phyloP scores from a whole-genome alignment of 129 eudicot genomes.

The Artemisia tridentata region DNA sequence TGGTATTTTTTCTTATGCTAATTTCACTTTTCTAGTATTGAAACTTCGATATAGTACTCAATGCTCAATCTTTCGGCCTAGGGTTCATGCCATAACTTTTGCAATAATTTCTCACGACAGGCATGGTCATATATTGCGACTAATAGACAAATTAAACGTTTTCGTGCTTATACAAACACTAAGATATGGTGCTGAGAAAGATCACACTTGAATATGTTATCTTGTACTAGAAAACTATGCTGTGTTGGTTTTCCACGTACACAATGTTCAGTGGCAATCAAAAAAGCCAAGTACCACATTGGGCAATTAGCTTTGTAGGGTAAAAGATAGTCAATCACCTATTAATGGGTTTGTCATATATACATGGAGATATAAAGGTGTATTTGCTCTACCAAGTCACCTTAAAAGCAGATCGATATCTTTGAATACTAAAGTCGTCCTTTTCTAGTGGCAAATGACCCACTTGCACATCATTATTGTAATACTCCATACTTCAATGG shows the following conservation, averaged over 20 bases:
- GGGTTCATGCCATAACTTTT: conserved; percentile 7
- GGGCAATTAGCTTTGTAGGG: conserved; percentile 26
- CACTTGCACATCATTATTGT: background rate
- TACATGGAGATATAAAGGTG: conserved; percentile 11
- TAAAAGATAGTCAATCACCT: conserved; percentile 26
- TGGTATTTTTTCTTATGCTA: no score
- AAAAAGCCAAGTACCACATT: conserved; percentile 25
- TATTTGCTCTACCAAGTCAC: conserved; percentile 26
- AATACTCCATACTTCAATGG: no score
- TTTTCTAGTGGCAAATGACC: conserved; percentile 21
- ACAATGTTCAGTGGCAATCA: conserved; percentile 26
- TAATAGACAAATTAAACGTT: conserved; percentile 24
- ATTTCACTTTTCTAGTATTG: no score
- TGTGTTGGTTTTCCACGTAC: conserved; percentile 34
- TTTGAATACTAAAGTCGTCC: conserved; percentile 27
- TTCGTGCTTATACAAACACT: conserved; percentile 27
- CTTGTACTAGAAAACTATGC: conserved; percentile 24
- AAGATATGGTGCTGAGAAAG: conserved; percentile 36
- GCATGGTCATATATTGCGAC: background rate
- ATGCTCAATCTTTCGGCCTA: background rate
- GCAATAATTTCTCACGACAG: conserved; percentile 1
- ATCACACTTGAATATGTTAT: conserved; percentile 32
- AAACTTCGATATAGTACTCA: background rate
- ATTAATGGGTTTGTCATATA: conserved; percentile 1
- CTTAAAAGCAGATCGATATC: conserved; percentile 43